Evolutionary conservation across 108 stramenopile genomes (phyloP), one percentile per base, ranked within the genome.

Genomic region (Fragilaria crotonensis): DNA sequence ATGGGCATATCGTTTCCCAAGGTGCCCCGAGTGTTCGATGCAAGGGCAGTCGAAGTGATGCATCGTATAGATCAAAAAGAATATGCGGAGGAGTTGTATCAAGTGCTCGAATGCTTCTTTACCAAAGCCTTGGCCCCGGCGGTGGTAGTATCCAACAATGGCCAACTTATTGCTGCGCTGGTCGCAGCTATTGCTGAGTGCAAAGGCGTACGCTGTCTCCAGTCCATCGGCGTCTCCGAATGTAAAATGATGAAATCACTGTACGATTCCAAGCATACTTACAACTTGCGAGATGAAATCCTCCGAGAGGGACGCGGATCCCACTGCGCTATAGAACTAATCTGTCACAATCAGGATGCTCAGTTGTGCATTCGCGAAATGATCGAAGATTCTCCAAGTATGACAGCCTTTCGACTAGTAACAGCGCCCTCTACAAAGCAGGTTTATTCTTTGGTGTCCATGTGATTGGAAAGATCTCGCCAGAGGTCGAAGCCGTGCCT

Each of bases 191-290:
- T 81, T 45, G 46, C 50, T 22, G 49, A 60, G 26, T 45, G n/a
- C 18, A n/a, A 69, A 18, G 66, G 32, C 3, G 73, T 83, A 18
- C 18, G 70, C 45, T 58, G 32, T 9, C 69, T 77, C 22, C 28
- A 29, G 7, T 36, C 48, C 46, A 51, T 77, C n/a, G 48, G 77
- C 54, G 62, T 70, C 17, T 48, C 45, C 3, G 54, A 31, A 4
- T 79, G 79, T 65, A 83, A 83, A 68, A 79, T 83, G 69, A 77
- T 77, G 65, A 73, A 71, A 60, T 71, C 67, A 44, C 60, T 83
- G 51, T 83, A 83, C 53, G 82, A 83, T 61, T 60, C 72, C 5
- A 73, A 28, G 50, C 73, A 76, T 30, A 79, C 78, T 5, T 70
- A 70, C 7, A 83, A 83, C 54, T 72, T 83, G 55, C 75, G 78